Percentiles rank a stretch among this genome's conserved stretches.
phyloP scores from a whole-genome alignment of 2,329 filamentous ascomycete species.

The Fusarium papillatum region DNA sequence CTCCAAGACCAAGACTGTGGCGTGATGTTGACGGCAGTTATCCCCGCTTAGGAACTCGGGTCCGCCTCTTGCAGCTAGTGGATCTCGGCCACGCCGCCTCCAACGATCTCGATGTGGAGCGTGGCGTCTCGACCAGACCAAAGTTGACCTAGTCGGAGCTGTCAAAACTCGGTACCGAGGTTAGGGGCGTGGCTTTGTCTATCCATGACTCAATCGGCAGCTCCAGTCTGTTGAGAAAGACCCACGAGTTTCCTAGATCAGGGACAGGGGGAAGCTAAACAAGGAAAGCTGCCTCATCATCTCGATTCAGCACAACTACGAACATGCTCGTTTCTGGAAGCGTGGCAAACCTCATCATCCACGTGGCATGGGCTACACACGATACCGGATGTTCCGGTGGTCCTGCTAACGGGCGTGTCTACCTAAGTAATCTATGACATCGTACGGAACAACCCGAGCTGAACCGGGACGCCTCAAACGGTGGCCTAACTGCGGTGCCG shows the following conservation, averaged over 20 bases:
- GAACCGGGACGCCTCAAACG: too few relatives aligned
- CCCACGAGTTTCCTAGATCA: neutral
- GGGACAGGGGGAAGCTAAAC: neutral
- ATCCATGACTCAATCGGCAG: neutral
- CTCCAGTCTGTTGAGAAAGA: neutral
- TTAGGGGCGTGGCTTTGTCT: neutral
- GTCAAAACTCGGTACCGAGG: neutral
- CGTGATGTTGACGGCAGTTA: neutral
- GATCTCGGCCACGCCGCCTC: neutral
- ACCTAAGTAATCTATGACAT: too few relatives aligned
- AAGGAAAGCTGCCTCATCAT: neutral
- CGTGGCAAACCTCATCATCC: too few relatives aligned
- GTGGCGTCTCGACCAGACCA: neutral
- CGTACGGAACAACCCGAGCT: too few relatives aligned
- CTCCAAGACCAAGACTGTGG: neutral
- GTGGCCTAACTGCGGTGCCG: too few relatives aligned
- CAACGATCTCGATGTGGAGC: neutral
- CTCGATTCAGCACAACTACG: neutral
- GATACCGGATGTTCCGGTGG: too few relatives aligned
- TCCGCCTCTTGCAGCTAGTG: neutral
- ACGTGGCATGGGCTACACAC: too few relatives aligned
- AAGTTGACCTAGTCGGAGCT: neutral
- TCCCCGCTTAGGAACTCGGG: neutral
- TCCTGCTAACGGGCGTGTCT: too few relatives aligned
- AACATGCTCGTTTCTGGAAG: too few relatives aligned